Percentiles rank a stretch among this genome's conserved stretches.
phyloP scores from a whole-genome alignment of 2,329 filamentous ascomycete genomes.

The Ophiostoma quercus region DNA sequence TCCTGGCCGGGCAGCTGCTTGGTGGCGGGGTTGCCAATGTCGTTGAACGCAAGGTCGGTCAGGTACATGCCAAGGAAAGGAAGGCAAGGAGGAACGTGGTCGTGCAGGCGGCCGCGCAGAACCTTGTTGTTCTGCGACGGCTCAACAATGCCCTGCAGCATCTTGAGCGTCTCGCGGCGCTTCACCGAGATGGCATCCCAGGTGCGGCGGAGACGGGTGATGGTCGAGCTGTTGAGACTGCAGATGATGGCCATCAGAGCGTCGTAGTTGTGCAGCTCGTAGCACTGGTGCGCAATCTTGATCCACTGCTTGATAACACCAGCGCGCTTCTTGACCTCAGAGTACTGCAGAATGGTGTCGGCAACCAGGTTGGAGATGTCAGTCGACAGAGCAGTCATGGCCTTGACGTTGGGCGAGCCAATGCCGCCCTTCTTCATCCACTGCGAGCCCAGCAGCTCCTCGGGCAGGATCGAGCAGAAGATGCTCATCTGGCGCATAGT shows the following conservation, averaged over 20 bases:
- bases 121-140: conserved; percentile 86
- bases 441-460: conserved; percentile 84
- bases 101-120: conserved; percentile 74
- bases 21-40: conserved; percentile 84
- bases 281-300: conserved; percentile 81
- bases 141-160: conserved; percentile 79
- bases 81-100: conserved; percentile 84
- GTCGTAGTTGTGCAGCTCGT: conserved; percentile 93
- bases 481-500: conserved; percentile 87
- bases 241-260: conserved; percentile 96
- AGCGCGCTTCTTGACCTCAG: conserved; percentile 91
- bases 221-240: conserved; percentile 85
- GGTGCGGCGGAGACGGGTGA: conserved; percentile 79
- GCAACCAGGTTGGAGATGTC: conserved; percentile 89
- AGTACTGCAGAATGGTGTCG: conserved; percentile 80
- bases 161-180: conserved; percentile 72
- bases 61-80: conserved; percentile 96
- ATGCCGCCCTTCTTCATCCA: conserved; percentile 86
- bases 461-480: conserved; percentile 86
- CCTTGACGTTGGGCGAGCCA: conserved; percentile 81
- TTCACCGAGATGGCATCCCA: conserved; percentile 86
- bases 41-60: conserved; percentile 90
- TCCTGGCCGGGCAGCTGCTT: conserved; percentile 61
- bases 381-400: conserved; percentile 88
- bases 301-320: conserved; percentile 95